phyloP scores from a whole-genome alignment of 176 grass and related monocot species.

The Miscanthus lutarioriparius region DNA sequence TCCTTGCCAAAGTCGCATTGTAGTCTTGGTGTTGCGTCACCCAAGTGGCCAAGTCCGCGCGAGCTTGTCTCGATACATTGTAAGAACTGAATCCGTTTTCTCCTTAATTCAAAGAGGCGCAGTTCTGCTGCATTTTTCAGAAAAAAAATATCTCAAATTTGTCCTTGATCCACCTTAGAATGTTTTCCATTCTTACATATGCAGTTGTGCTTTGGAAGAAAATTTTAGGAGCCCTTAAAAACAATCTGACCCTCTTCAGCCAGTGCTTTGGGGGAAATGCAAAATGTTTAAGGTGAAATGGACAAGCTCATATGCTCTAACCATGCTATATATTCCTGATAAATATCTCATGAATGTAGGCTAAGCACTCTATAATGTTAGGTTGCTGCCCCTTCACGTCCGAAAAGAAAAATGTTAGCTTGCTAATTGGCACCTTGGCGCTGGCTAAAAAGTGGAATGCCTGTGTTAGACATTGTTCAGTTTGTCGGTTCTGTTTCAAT shows the following conservation, averaged over 20 bases:
- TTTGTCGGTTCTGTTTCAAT: not conserved
- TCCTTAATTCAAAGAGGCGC: not conserved
- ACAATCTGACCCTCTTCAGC: not conserved
- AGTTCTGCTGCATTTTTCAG: not conserved
- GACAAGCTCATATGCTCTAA: not conserved
- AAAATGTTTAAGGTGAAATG: not conserved
- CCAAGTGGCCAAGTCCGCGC: not conserved
- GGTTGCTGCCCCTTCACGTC: not conserved
- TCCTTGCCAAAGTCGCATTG: not conserved
- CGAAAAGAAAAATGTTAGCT: not conserved
- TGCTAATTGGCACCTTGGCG: not conserved
- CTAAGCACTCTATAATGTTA: slow-evolving; percentile 12
- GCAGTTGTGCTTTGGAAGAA: not conserved
- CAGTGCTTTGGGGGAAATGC: not conserved
- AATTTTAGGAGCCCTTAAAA: not conserved
- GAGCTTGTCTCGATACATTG: not conserved
- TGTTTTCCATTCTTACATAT: not conserved
- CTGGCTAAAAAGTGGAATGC: not conserved
- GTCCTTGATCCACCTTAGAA: not conserved
- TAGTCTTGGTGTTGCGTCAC: not conserved
- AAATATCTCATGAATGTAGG: not conserved
- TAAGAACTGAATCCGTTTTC: not conserved
- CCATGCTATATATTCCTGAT: not conserved
- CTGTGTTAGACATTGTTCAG: not conserved
- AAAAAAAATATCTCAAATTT: not conserved